Conservation (phyloP, 371 early-diverging fungal genomes). For the Mortierella polycephala region DNA sequence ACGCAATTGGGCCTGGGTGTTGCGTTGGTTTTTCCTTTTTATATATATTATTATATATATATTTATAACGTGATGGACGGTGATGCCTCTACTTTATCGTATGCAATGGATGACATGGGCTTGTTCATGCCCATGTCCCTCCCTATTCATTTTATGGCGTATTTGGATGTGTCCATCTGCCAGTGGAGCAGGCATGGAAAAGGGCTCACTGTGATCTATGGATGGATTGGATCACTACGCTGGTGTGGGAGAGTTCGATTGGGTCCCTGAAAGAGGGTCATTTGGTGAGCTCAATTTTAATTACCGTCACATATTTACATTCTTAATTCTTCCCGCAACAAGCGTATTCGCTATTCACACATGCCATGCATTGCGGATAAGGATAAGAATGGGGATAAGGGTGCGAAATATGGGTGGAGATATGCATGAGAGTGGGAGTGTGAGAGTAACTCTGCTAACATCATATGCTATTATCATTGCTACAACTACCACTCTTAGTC, state of each 20-base stretch:
- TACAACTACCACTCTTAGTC: slow-evolving; percentile 20
- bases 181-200: neutral
- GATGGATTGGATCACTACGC: neutral
- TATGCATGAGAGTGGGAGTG: too few species aligned
- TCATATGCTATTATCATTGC: neutral
- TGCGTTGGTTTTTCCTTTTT: slow-evolving; percentile 1
- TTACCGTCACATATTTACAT: slow-evolving; percentile 13
- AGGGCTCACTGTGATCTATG: slow-evolving; percentile 7
- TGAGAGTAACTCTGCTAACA: neutral
- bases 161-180: neutral
- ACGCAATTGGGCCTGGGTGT: neutral
- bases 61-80: too few species aligned
- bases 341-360: neutral
- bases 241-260: slow-evolving; percentile 32
- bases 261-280: slow-evolving; percentile 21
- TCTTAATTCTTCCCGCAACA: neutral
- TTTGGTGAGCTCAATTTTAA: neutral
- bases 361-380: too few species aligned
- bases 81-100: too few species aligned
- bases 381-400: too few species aligned
- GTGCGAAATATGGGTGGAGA: too few species aligned
- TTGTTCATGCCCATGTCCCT: too few species aligned
- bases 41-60: too few species aligned
- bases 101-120: too few species aligned
- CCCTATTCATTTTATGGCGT: too few species aligned